A percentile compares a stretch with the other conserved stretches of the same genome.
phyloP scores from a whole-genome alignment of 1,139 yeast species.

The Candida tetrigidarum region DNA sequence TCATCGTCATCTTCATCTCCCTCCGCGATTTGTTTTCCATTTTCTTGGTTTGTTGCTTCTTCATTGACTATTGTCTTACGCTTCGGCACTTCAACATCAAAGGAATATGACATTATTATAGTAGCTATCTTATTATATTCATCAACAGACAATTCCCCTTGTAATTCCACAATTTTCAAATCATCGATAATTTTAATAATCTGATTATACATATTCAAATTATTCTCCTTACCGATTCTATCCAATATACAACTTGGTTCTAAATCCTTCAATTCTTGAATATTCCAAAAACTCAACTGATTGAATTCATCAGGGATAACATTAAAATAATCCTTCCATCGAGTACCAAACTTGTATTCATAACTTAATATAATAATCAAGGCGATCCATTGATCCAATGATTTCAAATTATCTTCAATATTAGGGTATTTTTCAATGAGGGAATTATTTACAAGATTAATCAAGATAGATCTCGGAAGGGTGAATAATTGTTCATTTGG shows the following conservation, averaged over 20 bases:
- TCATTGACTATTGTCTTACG: conserved; percentile 10
- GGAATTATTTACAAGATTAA: conserved; percentile 63
- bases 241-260: conserved; percentile 71
- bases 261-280: conserved; percentile 52
- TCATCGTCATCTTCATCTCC: conserved; percentile 24
- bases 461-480: conserved; percentile 61
- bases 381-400: conserved; percentile 75
- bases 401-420: conserved; percentile 35
- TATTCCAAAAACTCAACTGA: conserved; percentile 82
- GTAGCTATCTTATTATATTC: conserved; percentile 75
- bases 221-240: conserved; percentile 72
- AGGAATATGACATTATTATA: conserved; percentile 50
- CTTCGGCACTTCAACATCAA: conserved; percentile 32
- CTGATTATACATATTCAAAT: conserved; percentile 59
- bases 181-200: conserved; percentile 25
- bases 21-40: conserved; percentile 14
- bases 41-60: conserved; percentile 22
- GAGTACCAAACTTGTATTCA: conserved; percentile 49
- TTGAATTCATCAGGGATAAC: conserved; percentile 70
- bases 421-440: conserved; percentile 40
- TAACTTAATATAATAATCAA: conserved; percentile 68
- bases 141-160: conserved; percentile 42
- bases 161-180: conserved; percentile 26
- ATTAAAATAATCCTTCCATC: conserved; percentile 72
- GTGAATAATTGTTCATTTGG: conserved; percentile 66